These are phyloP conservation scores for Kwoniella botswanensis DNA, from an alignment of 768 basidiomycete species.

Conservation along the genomic window DNA sequence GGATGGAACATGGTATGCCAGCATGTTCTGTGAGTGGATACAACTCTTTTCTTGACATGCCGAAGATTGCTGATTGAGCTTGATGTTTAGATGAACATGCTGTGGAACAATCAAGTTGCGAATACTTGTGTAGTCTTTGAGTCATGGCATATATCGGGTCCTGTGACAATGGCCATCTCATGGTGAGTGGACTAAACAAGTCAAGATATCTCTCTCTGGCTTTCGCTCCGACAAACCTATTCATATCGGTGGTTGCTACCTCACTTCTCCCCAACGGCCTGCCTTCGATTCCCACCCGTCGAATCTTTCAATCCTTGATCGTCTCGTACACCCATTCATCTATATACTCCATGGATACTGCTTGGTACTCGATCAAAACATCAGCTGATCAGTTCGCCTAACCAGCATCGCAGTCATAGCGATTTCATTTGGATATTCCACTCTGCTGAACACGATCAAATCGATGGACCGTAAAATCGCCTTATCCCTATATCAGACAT, in stretches of 20 bases:
- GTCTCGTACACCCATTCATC: too few species aligned
- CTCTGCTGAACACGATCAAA: conserved; percentile 40
- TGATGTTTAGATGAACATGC: conserved; percentile 53
- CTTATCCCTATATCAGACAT: conserved; percentile 31
- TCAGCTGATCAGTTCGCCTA: neutral
- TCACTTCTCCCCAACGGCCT: too few species aligned
- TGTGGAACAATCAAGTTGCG: conserved; percentile 52
- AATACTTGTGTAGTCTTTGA: conserved; percentile 55
- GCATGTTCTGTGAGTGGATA: conserved; percentile 32
- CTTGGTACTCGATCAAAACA: too few species aligned
- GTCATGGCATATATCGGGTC: conserved; percentile 52
- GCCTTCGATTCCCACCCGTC: too few species aligned
- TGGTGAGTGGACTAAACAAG: conserved; percentile 38
- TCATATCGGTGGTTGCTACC: too few species aligned
- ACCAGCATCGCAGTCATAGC: conserved; percentile 42
- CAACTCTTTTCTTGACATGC: neutral
- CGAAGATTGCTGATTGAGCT: neutral
- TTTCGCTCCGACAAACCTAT: too few species aligned
- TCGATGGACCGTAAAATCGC: conserved; percentile 42
- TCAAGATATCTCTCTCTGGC: neutral
- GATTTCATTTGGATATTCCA: conserved; percentile 50
- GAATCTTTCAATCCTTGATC: too few species aligned
- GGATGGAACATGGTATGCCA: conserved; percentile 24
- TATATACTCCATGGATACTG: too few species aligned
- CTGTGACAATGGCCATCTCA: conserved; percentile 52